phyloP scores from a whole-genome alignment of 441 rosid species.

The Hypseocharis bilobata region DNA sequence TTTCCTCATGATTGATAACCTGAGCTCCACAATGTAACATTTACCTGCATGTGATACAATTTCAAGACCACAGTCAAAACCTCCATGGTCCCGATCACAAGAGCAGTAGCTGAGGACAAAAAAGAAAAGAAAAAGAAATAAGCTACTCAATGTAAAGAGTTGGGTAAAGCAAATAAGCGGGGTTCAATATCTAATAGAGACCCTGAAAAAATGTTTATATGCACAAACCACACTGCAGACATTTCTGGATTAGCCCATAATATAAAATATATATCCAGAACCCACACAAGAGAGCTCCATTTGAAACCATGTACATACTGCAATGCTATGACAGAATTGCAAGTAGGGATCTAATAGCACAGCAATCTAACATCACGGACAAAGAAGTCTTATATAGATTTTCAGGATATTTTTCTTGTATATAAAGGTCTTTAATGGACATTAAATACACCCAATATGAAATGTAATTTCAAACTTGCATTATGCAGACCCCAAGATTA shows the following conservation, averaged over 20 bases:
- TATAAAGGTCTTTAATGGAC: background rate
- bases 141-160: conserved; percentile 11
- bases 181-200: background rate
- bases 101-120: conserved; percentile 62
- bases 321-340: background rate
- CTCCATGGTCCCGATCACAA: conserved; percentile 88
- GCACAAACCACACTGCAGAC: background rate
- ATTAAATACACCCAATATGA: background rate
- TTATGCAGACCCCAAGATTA: background rate
- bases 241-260: background rate
- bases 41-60: conserved; percentile 71
- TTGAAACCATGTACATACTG: background rate
- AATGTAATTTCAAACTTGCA: conserved; percentile 11
- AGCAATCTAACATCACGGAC: background rate
- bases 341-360: background rate
- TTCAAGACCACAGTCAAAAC: conserved; percentile 84
- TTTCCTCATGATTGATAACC: background rate
- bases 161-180: conserved; percentile 6
- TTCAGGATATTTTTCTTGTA: background rate
- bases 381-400: no score
- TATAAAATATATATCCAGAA: background rate
- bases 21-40: conserved; percentile 1
- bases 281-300: background rate
- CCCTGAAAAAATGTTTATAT: background rate
- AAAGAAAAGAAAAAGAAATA: background rate